Evolutionary conservation across 768 basidiomycete species (phyloP), one percentile per base, ranked within the genome.

Genomic region (Suillus discolor): DNA sequence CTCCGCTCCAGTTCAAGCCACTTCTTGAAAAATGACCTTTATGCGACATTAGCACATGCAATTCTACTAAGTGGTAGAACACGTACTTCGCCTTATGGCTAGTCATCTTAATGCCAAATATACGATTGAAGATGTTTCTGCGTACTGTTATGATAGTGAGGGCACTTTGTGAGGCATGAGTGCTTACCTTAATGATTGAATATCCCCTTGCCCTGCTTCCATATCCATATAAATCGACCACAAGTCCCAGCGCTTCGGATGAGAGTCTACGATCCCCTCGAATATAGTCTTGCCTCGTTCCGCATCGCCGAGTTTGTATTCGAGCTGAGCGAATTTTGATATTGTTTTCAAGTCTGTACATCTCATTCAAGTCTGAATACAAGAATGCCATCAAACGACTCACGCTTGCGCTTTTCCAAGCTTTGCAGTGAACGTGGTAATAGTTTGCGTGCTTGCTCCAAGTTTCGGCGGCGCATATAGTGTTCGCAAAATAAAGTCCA

Each of bases 201-300:
- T 89, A 76, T 97, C 89, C 16, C 83, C 79, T 76, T 91, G 89
- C 39, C 85, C 84, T 6, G 89, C 90, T 74, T 99, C 94, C 91
- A 97, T 96, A 76, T 99, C 97, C 78, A 98, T 90, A 78, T 99
- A 99, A 60, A 98, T 82, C 47, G 90, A 92, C 97, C 97, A 99
- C 59, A 98, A 80, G 72, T 99, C 96, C 85, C 96, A 91, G 63
- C 94, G 87, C 78, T 96, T 98, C 4, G 95, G 91, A 80, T 98
- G 95, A 16, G 93, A 94, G 78, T 97, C 96, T 53, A 99, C 81
- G 68, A 99, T 93, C 53, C 97, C 97, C 74, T 99, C 97, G 67
- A 97, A 98, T 61, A 99, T 84, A 1, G 97, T 99, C 74, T 92
- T 92, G 36, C 96, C 97, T 57, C 97, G 88, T 76, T 99, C 97